Conservation (phyloP, 345 rosid genomes). For the Euphorbia pulcherrima region DNA sequence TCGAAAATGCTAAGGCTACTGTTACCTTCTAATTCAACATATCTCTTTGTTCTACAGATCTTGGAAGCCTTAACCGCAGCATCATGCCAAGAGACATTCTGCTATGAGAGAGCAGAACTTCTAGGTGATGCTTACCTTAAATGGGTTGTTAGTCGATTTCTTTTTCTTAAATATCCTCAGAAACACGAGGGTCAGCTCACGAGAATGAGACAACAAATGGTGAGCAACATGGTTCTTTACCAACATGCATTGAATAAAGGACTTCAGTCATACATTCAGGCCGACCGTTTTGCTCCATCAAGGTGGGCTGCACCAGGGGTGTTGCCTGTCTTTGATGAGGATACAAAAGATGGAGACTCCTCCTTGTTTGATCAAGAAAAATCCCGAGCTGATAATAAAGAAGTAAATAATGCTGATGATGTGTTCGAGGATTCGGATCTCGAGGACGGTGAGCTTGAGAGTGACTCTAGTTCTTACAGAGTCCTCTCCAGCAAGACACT, state of each 20-base stretch:
- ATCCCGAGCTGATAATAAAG: constrained; percentile 32
- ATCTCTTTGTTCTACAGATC: constrained; percentile 42
- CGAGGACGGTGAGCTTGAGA: constrained; percentile 94
- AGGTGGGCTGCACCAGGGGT: constrained; percentile 99
- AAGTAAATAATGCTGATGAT: constrained; percentile 23
- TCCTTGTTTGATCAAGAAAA: constrained; percentile 64
- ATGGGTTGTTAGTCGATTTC: constrained; percentile 94
- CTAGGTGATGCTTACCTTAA: constrained; percentile 96
- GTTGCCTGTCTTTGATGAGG: constrained; percentile 92
- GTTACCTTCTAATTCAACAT: constrained; percentile 12
- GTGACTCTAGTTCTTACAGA: constrained; percentile 86
- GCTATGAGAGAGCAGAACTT: constrained; percentile 98
- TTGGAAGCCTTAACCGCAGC: constrained; percentile 98
- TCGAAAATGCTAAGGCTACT: neutral
- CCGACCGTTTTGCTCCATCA: constrained; percentile 98
- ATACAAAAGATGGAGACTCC: constrained; percentile 72
- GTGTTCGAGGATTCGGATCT: constrained; percentile 63
- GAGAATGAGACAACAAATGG: constrained; percentile 98
- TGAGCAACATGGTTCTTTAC: constrained; percentile 89
- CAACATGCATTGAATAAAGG: constrained; percentile 74
- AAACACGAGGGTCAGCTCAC: constrained; percentile 98
- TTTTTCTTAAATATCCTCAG: constrained; percentile 93
- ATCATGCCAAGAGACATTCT: constrained; percentile 98
- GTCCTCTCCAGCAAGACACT: constrained; percentile 95
- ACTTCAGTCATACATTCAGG: constrained; percentile 93